A percentile compares a stretch with the other conserved stretches of the same genome.
Evolutionary conservation across 768 basidiomycete genomes (phyloP).

Genomic region (Boletus pseudopeckii): DNA sequence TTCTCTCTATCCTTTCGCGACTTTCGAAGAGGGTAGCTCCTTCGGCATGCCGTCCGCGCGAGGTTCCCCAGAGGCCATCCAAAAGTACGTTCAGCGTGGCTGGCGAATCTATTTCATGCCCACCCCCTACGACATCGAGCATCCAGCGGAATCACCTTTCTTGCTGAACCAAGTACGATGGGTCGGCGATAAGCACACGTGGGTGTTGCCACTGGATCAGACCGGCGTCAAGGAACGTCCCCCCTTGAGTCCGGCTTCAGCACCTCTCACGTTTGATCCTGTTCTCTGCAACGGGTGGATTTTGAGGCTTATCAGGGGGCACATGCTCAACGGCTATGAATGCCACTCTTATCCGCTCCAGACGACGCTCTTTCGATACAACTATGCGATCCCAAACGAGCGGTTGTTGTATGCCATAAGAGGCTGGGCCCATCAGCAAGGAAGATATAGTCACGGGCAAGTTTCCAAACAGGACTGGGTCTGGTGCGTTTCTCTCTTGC

Average conservation of each 20-base stretch:
- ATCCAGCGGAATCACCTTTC: constrained; percentile 9
- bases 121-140: neutral
- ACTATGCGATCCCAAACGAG: constrained; percentile 19
- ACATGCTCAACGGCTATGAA: neutral
- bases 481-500: constrained; percentile 12
- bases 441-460: neutral
- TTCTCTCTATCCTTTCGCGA: constrained; percentile 40
- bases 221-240: constrained; percentile 10
- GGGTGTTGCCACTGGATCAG: constrained; percentile 31
- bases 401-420: neutral
- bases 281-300: constrained; percentile 20
- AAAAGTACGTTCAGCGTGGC: constrained; percentile 38
- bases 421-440: constrained; percentile 10
- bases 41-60: constrained; percentile 19
- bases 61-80: constrained; percentile 5
- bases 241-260: constrained; percentile 8
- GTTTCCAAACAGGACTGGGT: constrained; percentile 14
- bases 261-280: constrained; percentile 13
- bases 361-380: constrained; percentile 26
- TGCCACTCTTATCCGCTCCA: constrained; percentile 1
- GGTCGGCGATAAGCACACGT: constrained; percentile 32
- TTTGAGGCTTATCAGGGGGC: neutral
- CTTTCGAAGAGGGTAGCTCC: constrained; percentile 33
- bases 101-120: constrained; percentile 20
- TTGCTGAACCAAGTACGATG: constrained; percentile 24